Base-by-base conservation (phyloP, 768 basidiomycete species). In the Grammothele lineata region DNA sequence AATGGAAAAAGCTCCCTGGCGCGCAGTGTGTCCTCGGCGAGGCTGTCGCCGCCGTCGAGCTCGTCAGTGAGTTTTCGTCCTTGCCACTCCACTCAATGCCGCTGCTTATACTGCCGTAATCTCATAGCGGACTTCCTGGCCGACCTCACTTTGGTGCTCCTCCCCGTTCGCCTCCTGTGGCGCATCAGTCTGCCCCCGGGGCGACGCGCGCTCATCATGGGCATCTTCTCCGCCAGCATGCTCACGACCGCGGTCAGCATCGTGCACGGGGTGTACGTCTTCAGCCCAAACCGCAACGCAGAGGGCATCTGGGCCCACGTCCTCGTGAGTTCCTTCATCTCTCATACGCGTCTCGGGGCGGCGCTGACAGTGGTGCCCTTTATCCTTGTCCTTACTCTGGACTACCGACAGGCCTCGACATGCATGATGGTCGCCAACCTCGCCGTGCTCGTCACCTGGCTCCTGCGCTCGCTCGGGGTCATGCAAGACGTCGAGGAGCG, bases 371-470 rank as follows among this genome's bases (percentile, higher is more conserved):
- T n/a, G n/a, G n/a, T 30, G 27, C 14, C 8, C 27, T 30, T 14
- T 7, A 30, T 7, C 27, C 27, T 30, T 14, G 14, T 14, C 8
- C 27, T 14, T 14, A 14, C 27, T 30, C 27, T 14, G 27, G 8
- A n/a, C n/a, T n/a, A n/a, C 11, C 11, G 2, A 8, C 21, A 56
- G 55, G 50, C 55, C 10, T 41, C 50, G 7, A 49, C 45, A 7
- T 43, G 46, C 3, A 35, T 56, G 22, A 45, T 53, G 15, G 45
- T 56, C 12, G 48, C 47, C 45, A 56, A 56, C 36, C 55, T 56
- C 38, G 47, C 55, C 33, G 55, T 56, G 24, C 55, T 56, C 37
- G 43, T 50, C 5, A 37, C 50, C 17, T 56, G 55, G 55, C 12
- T 46, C 23, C 33, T 45, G 30, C 55, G 55, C 47, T 37, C 35